Base-by-base conservation (phyloP, 2,329 filamentous ascomycete genomes). In the Trichophyton benhamiae region DNA sequence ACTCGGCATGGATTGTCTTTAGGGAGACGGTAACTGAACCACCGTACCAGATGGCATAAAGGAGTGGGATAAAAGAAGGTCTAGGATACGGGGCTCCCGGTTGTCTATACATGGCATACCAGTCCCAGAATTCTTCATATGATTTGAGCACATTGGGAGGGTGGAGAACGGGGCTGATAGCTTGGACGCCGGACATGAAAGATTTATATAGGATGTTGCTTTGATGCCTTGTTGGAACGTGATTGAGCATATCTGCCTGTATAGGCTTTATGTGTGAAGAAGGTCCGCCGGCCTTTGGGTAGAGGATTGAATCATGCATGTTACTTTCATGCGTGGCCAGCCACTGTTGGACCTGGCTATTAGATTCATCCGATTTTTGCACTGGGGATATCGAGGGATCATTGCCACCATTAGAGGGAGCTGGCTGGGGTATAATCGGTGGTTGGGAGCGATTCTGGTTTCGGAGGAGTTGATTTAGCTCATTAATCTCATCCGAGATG, bases 31-130 rank as follows among this genome's bases (percentile, higher is more conserved):
- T 77, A 7, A 77, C 74, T 1, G 76, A 76, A 2, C 77, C 77
- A n/a, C 76, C 74, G 63, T 77, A 79, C 76, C 76, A 78, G 36
- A 79, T 76, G 6, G 76, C 76, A 63, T 76, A 76, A 3, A 79
- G 66, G 3, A 78, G 65, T 1, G 77, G 75, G 41, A 78, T 73
- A 48, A 78, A 76, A 0, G 74, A 74, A 1, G 74, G 72, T 53
- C 75, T 72, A 0, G 74, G 72, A 57, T 68, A 76, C 3, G 72
- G 61, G 41, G 73, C 69, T 15, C 72, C 72, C 1, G 72, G 72
- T 46, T 74, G 70, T 46, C 68, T 72, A 25, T 67, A 67, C 42
- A 71, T 69, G 55, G 76, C 72, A 62, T 77, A 77, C 76, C 76
- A 78, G 36, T 75, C 67, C 76, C 77, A 78, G 61, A 79, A 78